Evolutionary conservation across 139 green algal species (phyloP).

Genomic region (Yamagishiella unicocca): DNA sequence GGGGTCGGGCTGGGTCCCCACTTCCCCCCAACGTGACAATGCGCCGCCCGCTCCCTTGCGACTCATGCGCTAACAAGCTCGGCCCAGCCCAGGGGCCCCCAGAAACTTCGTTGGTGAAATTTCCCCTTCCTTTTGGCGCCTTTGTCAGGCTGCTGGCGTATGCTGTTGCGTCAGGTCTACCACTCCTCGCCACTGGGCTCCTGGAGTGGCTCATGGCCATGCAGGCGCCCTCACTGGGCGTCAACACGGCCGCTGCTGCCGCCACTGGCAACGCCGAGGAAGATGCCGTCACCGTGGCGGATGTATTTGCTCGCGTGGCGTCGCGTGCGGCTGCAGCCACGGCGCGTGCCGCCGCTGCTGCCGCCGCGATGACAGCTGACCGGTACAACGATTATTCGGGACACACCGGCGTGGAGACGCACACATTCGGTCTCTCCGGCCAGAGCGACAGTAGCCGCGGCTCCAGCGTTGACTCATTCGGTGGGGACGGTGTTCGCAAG

Average conservation of each 20-base stretch:
- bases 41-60: too few relatives aligned
- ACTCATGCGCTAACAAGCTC: too few relatives aligned
- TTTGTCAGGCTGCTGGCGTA: conserved; percentile 28
- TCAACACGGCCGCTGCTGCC: neutral
- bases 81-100: too few relatives aligned
- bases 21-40: too few relatives aligned
- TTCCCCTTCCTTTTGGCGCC: too few relatives aligned
- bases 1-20: too few relatives aligned
- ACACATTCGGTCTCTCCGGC: too few relatives aligned
- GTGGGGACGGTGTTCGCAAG: too few relatives aligned
- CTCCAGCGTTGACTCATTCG: neutral
- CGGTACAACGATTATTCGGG: too few relatives aligned
- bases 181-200: neutral
- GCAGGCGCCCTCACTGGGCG: neutral
- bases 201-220: conserved; percentile 10
- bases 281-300: neutral
- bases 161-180: neutral
- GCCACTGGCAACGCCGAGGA: neutral
- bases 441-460: neutral
- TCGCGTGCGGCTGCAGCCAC: neutral
- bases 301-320: neutral
- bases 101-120: too few relatives aligned
- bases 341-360: neutral
- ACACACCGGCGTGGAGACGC: too few relatives aligned
- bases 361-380: too few relatives aligned